Percentiles rank a stretch among this genome's conserved stretches.
phyloP scores from a whole-genome alignment of 495 filamentous ascomycete species.

The Usnea hakonensis region DNA sequence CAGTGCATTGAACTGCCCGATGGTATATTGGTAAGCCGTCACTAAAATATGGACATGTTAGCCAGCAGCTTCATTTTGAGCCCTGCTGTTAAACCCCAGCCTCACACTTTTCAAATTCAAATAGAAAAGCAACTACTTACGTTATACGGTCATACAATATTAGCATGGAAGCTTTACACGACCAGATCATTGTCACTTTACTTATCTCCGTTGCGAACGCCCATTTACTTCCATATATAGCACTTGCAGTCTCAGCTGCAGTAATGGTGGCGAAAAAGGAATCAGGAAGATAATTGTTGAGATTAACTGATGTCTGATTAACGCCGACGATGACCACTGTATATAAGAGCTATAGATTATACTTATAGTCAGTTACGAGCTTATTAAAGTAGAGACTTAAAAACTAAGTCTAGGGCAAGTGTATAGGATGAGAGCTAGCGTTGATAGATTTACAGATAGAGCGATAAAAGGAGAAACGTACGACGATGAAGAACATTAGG shows the following conservation, averaged over 20 bases:
- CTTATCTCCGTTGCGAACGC: constrained; percentile 44
- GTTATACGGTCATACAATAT: constrained; percentile 47
- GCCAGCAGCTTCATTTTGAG: background rate
- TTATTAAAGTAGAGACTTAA: too few relatives aligned
- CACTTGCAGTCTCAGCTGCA: constrained; percentile 34
- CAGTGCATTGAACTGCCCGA: constrained; percentile 44
- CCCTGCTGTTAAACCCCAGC: background rate
- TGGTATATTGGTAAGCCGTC: constrained; percentile 35
- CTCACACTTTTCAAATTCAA: background rate
- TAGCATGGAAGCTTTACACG: constrained; percentile 45
- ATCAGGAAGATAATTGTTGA: constrained; percentile 47
- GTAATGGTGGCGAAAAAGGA: constrained; percentile 39
- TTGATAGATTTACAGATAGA: too few relatives aligned
- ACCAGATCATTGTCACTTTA: constrained; percentile 39
- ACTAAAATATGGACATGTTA: constrained; percentile 11
- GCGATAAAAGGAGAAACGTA: constrained; percentile 22
- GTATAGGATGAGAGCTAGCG: too few relatives aligned
- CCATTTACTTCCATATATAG: constrained; percentile 48
- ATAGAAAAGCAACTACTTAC: constrained; percentile 23
- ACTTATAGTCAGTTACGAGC: too few relatives aligned
- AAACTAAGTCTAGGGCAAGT: too few relatives aligned
- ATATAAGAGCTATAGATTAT: constrained; percentile 32
- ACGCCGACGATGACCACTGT: constrained; percentile 45
- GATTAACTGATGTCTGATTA: constrained; percentile 40
- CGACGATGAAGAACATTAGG: constrained; percentile 44